Percentiles rank a stretch among this genome's conserved stretches.
phyloP scores from a whole-genome alignment of 805 yeast genomes.

The Wickerhamiella domercqiae region DNA sequence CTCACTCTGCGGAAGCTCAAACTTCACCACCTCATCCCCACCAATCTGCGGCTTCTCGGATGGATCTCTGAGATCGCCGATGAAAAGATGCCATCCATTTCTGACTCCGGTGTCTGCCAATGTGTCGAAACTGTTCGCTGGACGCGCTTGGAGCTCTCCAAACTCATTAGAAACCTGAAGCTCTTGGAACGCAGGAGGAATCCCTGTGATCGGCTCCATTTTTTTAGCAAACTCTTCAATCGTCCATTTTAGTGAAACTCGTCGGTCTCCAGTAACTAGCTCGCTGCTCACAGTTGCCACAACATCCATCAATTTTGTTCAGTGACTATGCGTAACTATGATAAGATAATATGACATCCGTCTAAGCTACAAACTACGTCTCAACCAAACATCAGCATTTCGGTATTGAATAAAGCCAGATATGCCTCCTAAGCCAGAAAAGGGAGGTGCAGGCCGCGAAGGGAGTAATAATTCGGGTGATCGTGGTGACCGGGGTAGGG shows the following conservation, averaged over 20 bases:
- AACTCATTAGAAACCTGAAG: constrained; percentile 20
- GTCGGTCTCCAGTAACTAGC: constrained; percentile 53
- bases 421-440: neutral
- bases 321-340: neutral
- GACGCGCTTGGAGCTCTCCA: constrained; percentile 2
- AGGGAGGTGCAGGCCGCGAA: too few species aligned
- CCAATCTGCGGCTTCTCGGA: constrained; percentile 21
- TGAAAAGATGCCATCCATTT: constrained; percentile 35
- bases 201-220: constrained; percentile 60
- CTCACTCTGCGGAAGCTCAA: constrained; percentile 40
- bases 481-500: neutral
- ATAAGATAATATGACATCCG: neutral
- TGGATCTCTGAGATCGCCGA: constrained; percentile 28
- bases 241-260: constrained; percentile 49
- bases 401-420: neutral
- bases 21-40: constrained; percentile 26
- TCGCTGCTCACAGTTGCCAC: constrained; percentile 32
- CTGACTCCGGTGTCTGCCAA: constrained; percentile 18
- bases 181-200: constrained; percentile 38
- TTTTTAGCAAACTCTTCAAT: constrained; percentile 35
- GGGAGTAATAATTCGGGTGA: neutral
- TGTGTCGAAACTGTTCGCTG: constrained; percentile 7
- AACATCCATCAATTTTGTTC: constrained; percentile 2
- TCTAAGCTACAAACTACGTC: neutral
- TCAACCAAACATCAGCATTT: neutral